Conservation (phyloP, 148 eudicot species). For the Nepenthes gracilis region DNA sequence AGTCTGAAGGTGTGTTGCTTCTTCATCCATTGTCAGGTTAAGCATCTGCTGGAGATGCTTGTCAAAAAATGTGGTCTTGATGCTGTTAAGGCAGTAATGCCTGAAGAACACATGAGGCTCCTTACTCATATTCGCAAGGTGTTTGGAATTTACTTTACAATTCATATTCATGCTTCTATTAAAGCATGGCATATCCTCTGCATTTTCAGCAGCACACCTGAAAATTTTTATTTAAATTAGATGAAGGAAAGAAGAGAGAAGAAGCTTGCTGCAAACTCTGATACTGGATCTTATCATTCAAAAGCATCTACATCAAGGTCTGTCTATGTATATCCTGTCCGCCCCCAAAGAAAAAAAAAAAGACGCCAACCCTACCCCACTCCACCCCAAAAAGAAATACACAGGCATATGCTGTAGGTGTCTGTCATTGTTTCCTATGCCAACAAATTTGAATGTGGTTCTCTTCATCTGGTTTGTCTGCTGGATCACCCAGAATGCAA, state of each 20-base stretch:
- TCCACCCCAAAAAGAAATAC: no score
- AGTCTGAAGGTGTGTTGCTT: neutral
- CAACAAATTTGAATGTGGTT: neutral
- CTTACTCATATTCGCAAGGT: conserved; percentile 97
- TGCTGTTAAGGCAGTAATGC: conserved; percentile 91
- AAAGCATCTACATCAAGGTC: conserved; percentile 94
- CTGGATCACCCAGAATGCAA: neutral
- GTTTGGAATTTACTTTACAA: neutral
- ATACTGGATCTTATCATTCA: conserved; percentile 47
- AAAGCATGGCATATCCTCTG: neutral
- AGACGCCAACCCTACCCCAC: no score
- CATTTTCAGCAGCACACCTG: neutral
- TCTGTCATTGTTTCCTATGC: neutral
- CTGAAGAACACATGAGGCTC: conserved; percentile 92
- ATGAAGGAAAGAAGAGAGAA: conserved; percentile 70
- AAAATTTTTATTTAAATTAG: conserved; percentile 18
- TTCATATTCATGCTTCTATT: neutral
- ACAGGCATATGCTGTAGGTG: no score
- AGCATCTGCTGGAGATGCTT: conserved; percentile 83
- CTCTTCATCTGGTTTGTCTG: neutral
- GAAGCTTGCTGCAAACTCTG: conserved; percentile 42
- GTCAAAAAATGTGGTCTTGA: conserved; percentile 93
- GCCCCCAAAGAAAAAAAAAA: no score
- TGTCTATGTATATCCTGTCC: neutral
- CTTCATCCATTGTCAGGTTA: conserved; percentile 33